These are phyloP conservation scores for Tylopilus subfusipes DNA, from an alignment of 768 basidiomycete species.

Conservation along the genomic window DNA sequence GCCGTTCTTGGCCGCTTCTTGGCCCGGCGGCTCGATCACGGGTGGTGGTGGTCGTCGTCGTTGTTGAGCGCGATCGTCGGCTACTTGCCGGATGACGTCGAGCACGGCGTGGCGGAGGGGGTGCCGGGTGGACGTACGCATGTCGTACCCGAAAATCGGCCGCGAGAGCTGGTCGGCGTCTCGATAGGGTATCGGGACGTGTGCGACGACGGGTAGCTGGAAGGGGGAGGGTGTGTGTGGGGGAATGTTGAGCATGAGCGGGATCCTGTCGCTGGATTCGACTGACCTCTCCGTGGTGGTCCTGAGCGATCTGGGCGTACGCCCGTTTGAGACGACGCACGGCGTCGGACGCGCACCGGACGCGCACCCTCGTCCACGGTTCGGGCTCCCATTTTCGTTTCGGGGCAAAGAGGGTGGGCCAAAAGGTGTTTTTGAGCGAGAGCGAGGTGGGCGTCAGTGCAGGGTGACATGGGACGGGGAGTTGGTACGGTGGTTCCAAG, in stretches of 20 bases:
- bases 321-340: conserved; percentile 50
- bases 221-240: not conserved
- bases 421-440: conserved; percentile 63
- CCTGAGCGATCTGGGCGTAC: conserved; percentile 41
- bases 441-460: conserved; percentile 69
- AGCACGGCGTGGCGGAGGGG: conserved; percentile 84
- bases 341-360: conserved; percentile 74
- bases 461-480: conserved; percentile 60
- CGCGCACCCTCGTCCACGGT: conserved; percentile 61
- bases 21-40: not conserved
- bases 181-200: conserved; percentile 57
- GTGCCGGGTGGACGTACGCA: conserved; percentile 61
- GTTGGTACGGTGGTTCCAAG: conserved; percentile 51
- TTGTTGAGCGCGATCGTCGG: conserved; percentile 46
- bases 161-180: conserved; percentile 23
- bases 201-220: conserved; percentile 78
- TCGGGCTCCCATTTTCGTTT: conserved; percentile 63
- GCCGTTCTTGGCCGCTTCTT: conserved; percentile 47
- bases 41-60: not conserved
- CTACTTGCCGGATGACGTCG: conserved; percentile 67
- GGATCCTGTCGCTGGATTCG: not conserved
- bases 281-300: conserved; percentile 55
- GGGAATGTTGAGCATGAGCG: not conserved
- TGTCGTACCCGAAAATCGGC: conserved; percentile 63
- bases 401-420: conserved; percentile 81